phyloP scores from a whole-genome alignment of 371 early-diverging fungal genomes.

The Chytridium lagenaria region DNA sequence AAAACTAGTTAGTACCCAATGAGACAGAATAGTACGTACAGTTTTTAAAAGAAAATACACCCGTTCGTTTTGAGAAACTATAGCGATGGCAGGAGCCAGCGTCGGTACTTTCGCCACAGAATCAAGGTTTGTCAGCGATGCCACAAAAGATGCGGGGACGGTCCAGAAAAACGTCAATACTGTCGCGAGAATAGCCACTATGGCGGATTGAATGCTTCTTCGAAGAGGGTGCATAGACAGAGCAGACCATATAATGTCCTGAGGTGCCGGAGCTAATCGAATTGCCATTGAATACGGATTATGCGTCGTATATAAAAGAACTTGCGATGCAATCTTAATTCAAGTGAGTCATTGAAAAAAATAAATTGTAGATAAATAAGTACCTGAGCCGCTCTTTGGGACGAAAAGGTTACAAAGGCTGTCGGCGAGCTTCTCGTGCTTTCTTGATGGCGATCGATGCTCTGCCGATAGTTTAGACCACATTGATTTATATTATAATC shows the following conservation, averaged over 20 bases:
- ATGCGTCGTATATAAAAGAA: constrained; percentile 35
- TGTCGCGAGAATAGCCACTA: constrained; percentile 26
- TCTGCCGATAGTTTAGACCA: background rate
- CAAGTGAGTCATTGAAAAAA: background rate
- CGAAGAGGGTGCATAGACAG: constrained; percentile 42
- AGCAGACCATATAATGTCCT: constrained; percentile 47
- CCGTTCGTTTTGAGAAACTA: constrained; percentile 24
- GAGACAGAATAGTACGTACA: background rate
- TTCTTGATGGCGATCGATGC: constrained; percentile 13
- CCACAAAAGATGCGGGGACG: constrained; percentile 47
- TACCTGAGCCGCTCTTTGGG: constrained; percentile 46
- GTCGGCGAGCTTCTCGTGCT: constrained; percentile 28
- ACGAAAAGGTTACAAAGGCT: constrained; percentile 49
- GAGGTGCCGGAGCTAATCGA: constrained; percentile 44
- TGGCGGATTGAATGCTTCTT: constrained; percentile 26
- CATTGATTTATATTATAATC: background rate
- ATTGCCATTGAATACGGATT: constrained; percentile 38
- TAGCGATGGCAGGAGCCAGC: constrained; percentile 12
- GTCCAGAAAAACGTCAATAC: constrained; percentile 46
- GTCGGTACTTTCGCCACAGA: constrained; percentile 37
- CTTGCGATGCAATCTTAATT: constrained; percentile 39
- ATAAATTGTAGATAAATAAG: background rate
- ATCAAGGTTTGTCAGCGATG: constrained; percentile 42
- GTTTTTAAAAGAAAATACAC: constrained; percentile 39
- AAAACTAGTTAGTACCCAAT: background rate